These are phyloP conservation scores for Leucoagaricus sp. DNA, from an alignment of 1,284 basidiomycete genomes.

Conservation along the genomic window DNA sequence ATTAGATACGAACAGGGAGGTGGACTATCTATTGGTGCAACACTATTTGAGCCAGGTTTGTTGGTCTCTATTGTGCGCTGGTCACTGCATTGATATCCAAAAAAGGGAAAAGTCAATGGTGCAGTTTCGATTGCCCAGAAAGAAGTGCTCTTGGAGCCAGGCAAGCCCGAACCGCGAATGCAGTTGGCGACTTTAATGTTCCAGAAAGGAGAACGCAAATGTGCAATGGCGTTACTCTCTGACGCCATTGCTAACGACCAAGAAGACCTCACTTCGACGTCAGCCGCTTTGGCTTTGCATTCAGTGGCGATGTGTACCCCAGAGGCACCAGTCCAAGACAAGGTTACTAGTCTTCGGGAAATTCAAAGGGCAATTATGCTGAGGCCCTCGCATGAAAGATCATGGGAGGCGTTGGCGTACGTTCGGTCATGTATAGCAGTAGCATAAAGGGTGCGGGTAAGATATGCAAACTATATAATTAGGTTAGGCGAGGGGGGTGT, in stretches of 20 bases:
- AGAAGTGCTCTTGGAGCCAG: slow-evolving; percentile 58
- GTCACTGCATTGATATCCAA: neutral
- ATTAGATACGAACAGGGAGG: slow-evolving; percentile 67
- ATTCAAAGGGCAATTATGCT: slow-evolving; percentile 73
- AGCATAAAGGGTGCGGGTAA: neutral
- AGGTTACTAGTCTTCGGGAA: slow-evolving; percentile 36
- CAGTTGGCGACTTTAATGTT: slow-evolving; percentile 56
- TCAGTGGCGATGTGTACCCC: slow-evolving; percentile 27
- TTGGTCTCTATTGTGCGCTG: slow-evolving; percentile 11
- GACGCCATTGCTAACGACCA: slow-evolving; percentile 19
- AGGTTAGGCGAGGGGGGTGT: slow-evolving; percentile 2
- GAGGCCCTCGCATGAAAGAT: slow-evolving; percentile 56
- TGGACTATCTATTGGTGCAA: slow-evolving; percentile 67
- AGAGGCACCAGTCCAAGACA: slow-evolving; percentile 16
- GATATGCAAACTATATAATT: slow-evolving; percentile 11
- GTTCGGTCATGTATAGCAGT: slow-evolving; percentile 33
- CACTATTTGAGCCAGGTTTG: slow-evolving; percentile 68
- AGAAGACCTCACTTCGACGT: slow-evolving; percentile 25
- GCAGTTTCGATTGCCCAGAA: slow-evolving; percentile 58
- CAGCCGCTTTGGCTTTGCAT: slow-evolving; percentile 33
- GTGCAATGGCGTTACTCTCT: slow-evolving; percentile 48
- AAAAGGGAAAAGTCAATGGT: slow-evolving; percentile 48
- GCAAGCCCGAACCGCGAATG: slow-evolving; percentile 45
- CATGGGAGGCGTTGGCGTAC: slow-evolving; percentile 65
- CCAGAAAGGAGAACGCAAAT: slow-evolving; percentile 43